These are phyloP conservation scores for Aspergillus piperis DNA, from an alignment of 2,329 filamentous ascomycete species.

Conservation along the genomic window DNA sequence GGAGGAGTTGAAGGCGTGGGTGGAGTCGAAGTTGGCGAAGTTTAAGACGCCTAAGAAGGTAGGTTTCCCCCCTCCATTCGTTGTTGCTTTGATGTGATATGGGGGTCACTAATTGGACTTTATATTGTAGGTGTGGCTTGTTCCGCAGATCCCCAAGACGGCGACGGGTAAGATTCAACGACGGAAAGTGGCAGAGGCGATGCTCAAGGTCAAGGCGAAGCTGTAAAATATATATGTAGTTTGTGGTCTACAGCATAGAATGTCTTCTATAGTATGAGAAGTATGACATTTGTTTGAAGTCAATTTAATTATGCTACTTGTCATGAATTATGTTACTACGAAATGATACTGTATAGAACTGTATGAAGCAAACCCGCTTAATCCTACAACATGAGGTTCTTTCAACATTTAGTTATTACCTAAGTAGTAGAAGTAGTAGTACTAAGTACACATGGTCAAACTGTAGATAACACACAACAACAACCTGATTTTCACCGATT, in stretches of 20 bases:
- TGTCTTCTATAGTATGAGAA: not conserved
- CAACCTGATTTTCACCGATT: not conserved
- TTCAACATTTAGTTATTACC: not conserved
- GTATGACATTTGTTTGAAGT: too few species aligned
- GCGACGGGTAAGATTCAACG: constrained; percentile 89
- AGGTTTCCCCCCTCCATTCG: constrained; percentile 22
- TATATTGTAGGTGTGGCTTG: constrained; percentile 69
- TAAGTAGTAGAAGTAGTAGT: not conserved
- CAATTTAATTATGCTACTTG: not conserved
- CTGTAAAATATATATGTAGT: constrained; percentile 38
- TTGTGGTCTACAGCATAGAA: not conserved
- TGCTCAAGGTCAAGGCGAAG: constrained; percentile 62
- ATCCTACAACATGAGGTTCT: not conserved
- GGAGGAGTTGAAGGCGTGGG: constrained; percentile 67
- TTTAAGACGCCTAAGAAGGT: constrained; percentile 87
- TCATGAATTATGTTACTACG: too few species aligned
- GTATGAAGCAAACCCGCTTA: not conserved
- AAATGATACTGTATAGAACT: too few species aligned
- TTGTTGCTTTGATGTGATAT: not conserved
- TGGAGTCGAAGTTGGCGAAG: constrained; percentile 70
- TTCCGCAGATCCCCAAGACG: constrained; percentile 83
- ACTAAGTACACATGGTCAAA: not conserved
- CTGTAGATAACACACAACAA: not conserved
- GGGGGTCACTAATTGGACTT: not conserved
- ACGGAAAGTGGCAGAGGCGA: constrained; percentile 80